A percentile compares a stretch with the other conserved stretches of the same genome.
phyloP scores from a whole-genome alignment of 495 filamentous ascomycete species.

The Neurospora pannonica region DNA sequence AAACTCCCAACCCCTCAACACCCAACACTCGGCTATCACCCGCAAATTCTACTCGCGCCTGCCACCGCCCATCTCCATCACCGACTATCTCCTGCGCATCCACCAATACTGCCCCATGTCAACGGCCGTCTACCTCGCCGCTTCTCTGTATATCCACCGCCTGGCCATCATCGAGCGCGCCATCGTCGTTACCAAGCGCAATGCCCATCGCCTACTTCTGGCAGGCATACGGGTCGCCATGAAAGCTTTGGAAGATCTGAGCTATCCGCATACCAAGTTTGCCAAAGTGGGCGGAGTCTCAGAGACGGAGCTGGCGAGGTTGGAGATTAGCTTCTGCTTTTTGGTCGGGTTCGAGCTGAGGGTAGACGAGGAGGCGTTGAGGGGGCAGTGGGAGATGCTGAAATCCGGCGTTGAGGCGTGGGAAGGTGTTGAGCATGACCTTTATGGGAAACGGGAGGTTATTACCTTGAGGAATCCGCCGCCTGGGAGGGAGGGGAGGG shows the following conservation, averaged over 20 bases:
- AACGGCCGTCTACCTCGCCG: slow-evolving; percentile 90
- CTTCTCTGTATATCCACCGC: slow-evolving; percentile 78
- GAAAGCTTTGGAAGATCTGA: slow-evolving; percentile 86
- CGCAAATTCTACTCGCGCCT: slow-evolving; percentile 87
- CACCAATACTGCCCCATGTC: slow-evolving; percentile 91
- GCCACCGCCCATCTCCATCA: slow-evolving; percentile 68
- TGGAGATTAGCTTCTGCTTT: slow-evolving; percentile 91
- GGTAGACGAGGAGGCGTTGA: slow-evolving; percentile 54
- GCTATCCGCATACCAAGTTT: slow-evolving; percentile 73
- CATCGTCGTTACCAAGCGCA: slow-evolving; percentile 67
- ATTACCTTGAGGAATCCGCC: not conserved
- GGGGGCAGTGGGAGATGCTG: slow-evolving; percentile 42
- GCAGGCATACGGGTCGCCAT: slow-evolving; percentile 78
- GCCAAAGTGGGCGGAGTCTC: slow-evolving; percentile 85
- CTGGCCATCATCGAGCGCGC: slow-evolving; percentile 65
- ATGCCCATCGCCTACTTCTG: slow-evolving; percentile 79
- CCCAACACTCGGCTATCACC: slow-evolving; percentile 72
- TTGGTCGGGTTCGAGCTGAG: slow-evolving; percentile 71
- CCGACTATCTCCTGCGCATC: slow-evolving; percentile 77
- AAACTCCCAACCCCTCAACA: slow-evolving; percentile 50
- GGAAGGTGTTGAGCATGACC: slow-evolving; percentile 8
- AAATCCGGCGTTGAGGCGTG: slow-evolving; percentile 25
- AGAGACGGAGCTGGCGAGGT: slow-evolving; percentile 61
- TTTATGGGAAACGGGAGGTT: not conserved
- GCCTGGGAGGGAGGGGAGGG: not conserved